Evolutionary conservation across 2,329 filamentous ascomycete genomes (phyloP).

Genomic region (Aspergillus sp.): DNA sequence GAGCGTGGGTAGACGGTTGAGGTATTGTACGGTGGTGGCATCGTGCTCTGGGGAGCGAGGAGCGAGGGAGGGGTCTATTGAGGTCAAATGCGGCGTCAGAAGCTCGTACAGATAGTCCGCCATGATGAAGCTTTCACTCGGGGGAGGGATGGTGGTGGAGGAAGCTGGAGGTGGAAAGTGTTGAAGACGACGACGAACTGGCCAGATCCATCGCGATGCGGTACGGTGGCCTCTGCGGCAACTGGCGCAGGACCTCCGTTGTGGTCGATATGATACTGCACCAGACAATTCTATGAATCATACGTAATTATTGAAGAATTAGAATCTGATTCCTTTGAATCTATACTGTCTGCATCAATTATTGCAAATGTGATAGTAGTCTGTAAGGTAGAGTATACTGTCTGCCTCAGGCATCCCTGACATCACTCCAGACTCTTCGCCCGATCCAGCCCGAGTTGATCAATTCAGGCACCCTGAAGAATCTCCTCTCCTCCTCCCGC

Average conservation of each 20-base stretch:
- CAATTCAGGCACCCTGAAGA: neutral
- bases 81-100: conserved; percentile 61
- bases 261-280: no score
- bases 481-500: neutral
- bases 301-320: no score
- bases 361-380: no score
- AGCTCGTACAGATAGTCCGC: conserved; percentile 74
- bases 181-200: conserved; percentile 4
- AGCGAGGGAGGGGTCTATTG: conserved; percentile 18
- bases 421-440: neutral
- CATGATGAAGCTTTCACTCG: conserved; percentile 44
- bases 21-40: conserved; percentile 58
- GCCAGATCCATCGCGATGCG: conserved; percentile 10
- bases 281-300: no score
- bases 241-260: conserved; percentile 26
- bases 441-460: neutral
- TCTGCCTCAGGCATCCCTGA: neutral
- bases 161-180: neutral
- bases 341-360: no score
- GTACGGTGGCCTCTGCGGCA: conserved; percentile 30
- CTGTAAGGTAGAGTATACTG: no score
- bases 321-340: no score
- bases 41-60: conserved; percentile 16
- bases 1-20: conserved; percentile 74
- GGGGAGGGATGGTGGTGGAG: neutral